A percentile compares a stretch with the other conserved stretches of the same genome.
These are phyloP conservation scores for Aspergillus sp. DNA, from an alignment of 2,329 filamentous ascomycete genomes.

Conservation along the genomic window DNA sequence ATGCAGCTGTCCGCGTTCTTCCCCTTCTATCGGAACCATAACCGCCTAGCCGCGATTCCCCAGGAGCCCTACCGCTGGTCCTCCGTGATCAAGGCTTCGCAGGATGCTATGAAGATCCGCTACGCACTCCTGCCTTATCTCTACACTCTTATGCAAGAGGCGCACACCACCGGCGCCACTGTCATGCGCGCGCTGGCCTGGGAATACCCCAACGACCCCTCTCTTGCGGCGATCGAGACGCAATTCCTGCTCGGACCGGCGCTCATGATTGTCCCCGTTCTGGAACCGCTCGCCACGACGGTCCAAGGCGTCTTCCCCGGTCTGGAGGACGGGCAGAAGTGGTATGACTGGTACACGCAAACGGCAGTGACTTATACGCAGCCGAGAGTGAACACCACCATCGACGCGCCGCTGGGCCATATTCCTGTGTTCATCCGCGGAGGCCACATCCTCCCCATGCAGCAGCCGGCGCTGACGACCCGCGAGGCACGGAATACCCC, in stretches of 20 bases:
- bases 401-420: conserved; percentile 61
- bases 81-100: conserved; percentile 63
- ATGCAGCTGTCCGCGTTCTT: conserved; percentile 73
- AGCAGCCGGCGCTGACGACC: conserved; percentile 68
- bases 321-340: conserved; percentile 56
- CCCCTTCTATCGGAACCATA: conserved; percentile 77
- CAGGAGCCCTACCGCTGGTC: conserved; percentile 74
- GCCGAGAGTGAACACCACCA: conserved; percentile 57
- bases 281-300: conserved; percentile 58
- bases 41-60: conserved; percentile 55
- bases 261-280: conserved; percentile 65
- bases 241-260: conserved; percentile 70
- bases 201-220: conserved; percentile 71
- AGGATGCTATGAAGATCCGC: conserved; percentile 65
- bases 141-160: conserved; percentile 69
- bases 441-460: conserved; percentile 64
- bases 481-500: conserved; percentile 59
- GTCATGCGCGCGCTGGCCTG: conserved; percentile 71
- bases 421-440: conserved; percentile 72
- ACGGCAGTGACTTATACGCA: conserved; percentile 48
- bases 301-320: conserved; percentile 71
- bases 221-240: conserved; percentile 62
- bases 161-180: conserved; percentile 64
- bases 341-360: conserved; percentile 81
- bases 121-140: conserved; percentile 72